Base-by-base conservation (phyloP, 2,329 filamentous ascomycete genomes). In the Aspergillus sp. region DNA sequence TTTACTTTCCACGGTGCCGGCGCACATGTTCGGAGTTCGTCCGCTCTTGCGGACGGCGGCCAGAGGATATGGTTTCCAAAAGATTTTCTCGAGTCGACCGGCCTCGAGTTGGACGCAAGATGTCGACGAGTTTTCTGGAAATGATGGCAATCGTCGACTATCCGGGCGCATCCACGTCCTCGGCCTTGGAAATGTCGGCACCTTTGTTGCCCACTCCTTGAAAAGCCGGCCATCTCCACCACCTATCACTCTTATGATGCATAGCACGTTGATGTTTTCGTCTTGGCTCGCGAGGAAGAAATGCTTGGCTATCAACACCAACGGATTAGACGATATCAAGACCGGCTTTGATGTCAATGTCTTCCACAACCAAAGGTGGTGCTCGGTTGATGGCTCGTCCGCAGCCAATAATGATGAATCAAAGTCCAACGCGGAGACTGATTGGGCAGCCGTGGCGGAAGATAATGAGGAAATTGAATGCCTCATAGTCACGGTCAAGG, bases 401-500 rank as follows among this genome's bases (percentile, higher is more conserved):
- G 43, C 50, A 31, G 63, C 56, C 9, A 61, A 69, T 31, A 50
- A 55, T 11, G 34, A 34, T 66, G 59, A 51, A 56, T 28, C 6
- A 28, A 7, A 28, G 25, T 28, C 6, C 45, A 57, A 64, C 25
- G 47, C 1, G 7, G 55, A 49, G 19, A 50, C 47, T 25, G 62
- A 69, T 22, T 34, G 68, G 46, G 48, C 63, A 22, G 48, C 63
- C 23, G 48, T 65, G 11, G 54, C 60, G 48, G 59, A 65, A 25
- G 75, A 82, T 56, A 70, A 80, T 19, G 81, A 82, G 23, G 83
- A 81, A 22, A 90, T 97, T 46, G 79, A 84, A 65, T 91, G 92
- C 71, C 83, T 97, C 47, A 87, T 98, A 65, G 80, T 97, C 25
- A 84, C 91, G 3, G 91, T 89, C 31, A 97, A 97, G 76, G 86